A percentile compares a stretch with the other conserved stretches of the same genome.
phyloP scores from a whole-genome alignment of 345 rosid species.

The Dipteronia dyeriana region DNA sequence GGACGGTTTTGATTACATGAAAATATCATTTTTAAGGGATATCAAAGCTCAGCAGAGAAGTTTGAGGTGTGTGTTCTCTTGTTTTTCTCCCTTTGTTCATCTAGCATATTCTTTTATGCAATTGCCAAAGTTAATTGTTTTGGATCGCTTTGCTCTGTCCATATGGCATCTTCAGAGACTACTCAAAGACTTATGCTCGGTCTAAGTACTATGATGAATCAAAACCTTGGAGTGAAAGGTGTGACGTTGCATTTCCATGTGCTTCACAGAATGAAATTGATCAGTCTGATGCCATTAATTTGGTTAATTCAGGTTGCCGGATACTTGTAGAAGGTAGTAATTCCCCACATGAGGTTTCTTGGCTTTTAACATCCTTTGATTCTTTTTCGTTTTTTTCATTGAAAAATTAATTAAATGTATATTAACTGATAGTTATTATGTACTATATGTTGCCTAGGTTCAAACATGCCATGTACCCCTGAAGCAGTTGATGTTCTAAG shows the following conservation, averaged over 20 bases:
- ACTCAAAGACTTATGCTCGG: conserved; percentile 96
- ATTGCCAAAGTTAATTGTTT: conserved; percentile 15
- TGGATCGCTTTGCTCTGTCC: conserved; percentile 12
- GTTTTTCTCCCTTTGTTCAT: neutral
- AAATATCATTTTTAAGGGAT: conserved; percentile 93
- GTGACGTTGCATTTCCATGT: conserved; percentile 95
- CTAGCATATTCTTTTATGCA: neutral
- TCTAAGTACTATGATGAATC: conserved; percentile 95
- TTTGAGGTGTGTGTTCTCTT: conserved; percentile 55
- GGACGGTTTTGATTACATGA: conserved; percentile 96
- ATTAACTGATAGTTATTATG: neutral
- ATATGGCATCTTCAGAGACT: conserved; percentile 66
- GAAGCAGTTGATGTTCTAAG: conserved; percentile 90
- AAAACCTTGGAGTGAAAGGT: conserved; percentile 96
- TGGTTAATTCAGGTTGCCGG: conserved; percentile 88
- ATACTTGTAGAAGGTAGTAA: conserved; percentile 85
- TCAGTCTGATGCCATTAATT: conserved; percentile 90
- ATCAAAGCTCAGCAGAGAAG: conserved; percentile 96
- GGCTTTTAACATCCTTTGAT: conserved; percentile 6
- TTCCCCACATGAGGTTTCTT: conserved; percentile 18
- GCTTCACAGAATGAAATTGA: conserved; percentile 95
- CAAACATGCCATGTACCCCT: conserved; percentile 96
- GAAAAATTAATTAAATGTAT: neutral
- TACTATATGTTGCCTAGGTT: conserved; percentile 49
- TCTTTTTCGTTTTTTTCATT: neutral